Base-by-base conservation (phyloP, 331 rosid species). In the Quercus phellos region DNA sequence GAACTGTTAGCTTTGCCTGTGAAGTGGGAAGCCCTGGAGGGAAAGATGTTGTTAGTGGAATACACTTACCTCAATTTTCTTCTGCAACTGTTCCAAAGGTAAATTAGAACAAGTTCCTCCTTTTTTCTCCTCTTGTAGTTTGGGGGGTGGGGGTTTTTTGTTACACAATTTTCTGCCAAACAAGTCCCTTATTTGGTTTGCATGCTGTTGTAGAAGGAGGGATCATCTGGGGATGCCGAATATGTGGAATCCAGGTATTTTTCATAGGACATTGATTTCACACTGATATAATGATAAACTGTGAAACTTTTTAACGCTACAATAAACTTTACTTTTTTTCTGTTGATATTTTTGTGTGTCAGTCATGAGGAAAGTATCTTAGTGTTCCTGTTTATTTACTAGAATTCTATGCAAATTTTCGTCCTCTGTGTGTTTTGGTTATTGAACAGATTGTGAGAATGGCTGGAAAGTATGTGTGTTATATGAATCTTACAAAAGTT, bases 11-110 rank as follows among this genome's bases (percentile, higher is more conserved):
- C 63, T 91, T 94, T 77, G 82, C 87, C 51, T 38, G 81, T 30
- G 83, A 79, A 51, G 66, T 54, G 29, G 90, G 86, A 69, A 85
- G 75, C 68, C 75, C 80, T 17, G 84, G 84, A 75, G 82, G 71
- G 75, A 79, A 82, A 60, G 79, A 80, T 78, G 81, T 11, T 21
- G 58, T 75, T 30, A 73, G 55, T 61, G 69, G 68, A 27, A 75
- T 88, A 76, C 83, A 73, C 34, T 84, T 92, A 53, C 89, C 85
- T 24, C 97, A 89, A 51, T 91, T 92, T 83, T 94, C 97, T 14
- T 92, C 96, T 58, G 98, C 91, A 3, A 30, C 87, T 9, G 88
- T 92, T 86, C 92, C 93, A 26, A 77, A 85, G 94, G 99, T 90
- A 68, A 74, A 78, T 13, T 17, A 70, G 59, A 10, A 54, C 58